phyloP scores from a whole-genome alignment of 225 moss, liverwort and hornwort genomes.

The Bryoerythrophyllum caledonicum region DNA sequence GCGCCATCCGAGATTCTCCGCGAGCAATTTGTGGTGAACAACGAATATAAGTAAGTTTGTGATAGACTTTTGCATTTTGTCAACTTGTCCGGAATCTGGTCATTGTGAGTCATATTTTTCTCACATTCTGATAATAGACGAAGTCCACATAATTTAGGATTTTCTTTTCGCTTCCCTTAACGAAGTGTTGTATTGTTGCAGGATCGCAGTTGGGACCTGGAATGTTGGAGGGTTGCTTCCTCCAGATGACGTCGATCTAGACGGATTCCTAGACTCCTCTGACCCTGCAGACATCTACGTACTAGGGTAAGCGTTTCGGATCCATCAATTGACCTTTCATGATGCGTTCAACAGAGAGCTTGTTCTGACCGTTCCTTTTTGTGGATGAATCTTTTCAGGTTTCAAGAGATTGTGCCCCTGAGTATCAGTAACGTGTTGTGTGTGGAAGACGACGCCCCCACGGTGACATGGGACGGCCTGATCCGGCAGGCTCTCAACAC shows the following conservation, averaged over 20 bases:
- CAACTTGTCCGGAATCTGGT: constrained; percentile 3
- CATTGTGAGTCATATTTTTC: too few species aligned
- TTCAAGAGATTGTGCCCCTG: constrained; percentile 63
- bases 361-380: neutral
- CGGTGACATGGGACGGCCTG: constrained; percentile 44
- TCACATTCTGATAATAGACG: neutral
- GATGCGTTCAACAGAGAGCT: neutral
- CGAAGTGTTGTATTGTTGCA: constrained; percentile 10
- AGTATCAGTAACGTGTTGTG: constrained; percentile 53
- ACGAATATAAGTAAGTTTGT: constrained; percentile 35
- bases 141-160: neutral
- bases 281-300: constrained; percentile 61
- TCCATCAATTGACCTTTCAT: neutral
- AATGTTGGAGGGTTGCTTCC: constrained; percentile 64
- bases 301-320: constrained; percentile 39
- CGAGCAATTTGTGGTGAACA: constrained; percentile 34
- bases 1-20: constrained; percentile 28
- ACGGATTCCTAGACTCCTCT: constrained; percentile 48
- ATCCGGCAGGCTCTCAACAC: constrained; percentile 51
- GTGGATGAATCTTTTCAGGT: constrained; percentile 31
- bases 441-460: constrained; percentile 52
- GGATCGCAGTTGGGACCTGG: constrained; percentile 66
- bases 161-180: neutral
- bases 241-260: constrained; percentile 50
- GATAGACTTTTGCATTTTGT: neutral